Percentiles rank a stretch among this genome's conserved stretches.
phyloP scores from a whole-genome alignment of 768 basidiomycete genomes.

The Holtermannia corniformis region DNA sequence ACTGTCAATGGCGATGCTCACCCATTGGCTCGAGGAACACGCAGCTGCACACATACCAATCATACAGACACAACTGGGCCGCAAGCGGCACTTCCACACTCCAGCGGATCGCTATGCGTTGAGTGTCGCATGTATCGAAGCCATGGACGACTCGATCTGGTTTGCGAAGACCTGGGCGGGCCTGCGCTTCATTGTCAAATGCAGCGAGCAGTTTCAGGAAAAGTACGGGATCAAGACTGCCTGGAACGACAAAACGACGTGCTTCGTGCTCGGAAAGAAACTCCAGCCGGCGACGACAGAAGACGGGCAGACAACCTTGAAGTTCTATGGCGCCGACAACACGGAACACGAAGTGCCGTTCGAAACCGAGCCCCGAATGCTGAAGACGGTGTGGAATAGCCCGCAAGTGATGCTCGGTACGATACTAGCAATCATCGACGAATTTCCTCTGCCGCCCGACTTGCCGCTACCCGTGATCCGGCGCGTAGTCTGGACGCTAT shows the following conservation, averaged over 20 bases:
- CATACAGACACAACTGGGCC: background rate
- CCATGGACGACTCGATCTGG: slow-evolving; percentile 16
- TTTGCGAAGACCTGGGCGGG: slow-evolving; percentile 1
- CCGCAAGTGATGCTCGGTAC: background rate
- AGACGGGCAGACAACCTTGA: background rate
- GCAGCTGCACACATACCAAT: background rate
- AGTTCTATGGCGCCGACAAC: background rate
- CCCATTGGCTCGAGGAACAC: slow-evolving; percentile 4
- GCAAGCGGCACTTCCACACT: background rate
- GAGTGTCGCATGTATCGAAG: slow-evolving; percentile 2
- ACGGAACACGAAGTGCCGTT: background rate
- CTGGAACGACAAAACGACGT: slow-evolving; percentile 11
- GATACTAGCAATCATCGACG: slow-evolving; percentile 3
- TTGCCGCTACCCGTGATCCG: slow-evolving; percentile 5
- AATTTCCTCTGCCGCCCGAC: slow-evolving; percentile 1
- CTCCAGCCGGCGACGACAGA: background rate
- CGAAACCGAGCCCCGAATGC: background rate
- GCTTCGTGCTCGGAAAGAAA: slow-evolving; percentile 5
- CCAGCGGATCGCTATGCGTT: background rate
- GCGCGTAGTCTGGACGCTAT: background rate
- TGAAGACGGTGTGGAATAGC: background rate
- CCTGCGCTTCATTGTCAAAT: background rate
- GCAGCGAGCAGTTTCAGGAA: slow-evolving; percentile 7
- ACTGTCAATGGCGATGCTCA: slow-evolving; percentile 8
- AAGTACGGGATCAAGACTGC: slow-evolving; percentile 8